A percentile compares a stretch with the other conserved stretches of the same genome.
Evolutionary conservation across 2,329 filamentous ascomycete species (phyloP).

Genomic region (Exophiala mesophila): DNA sequence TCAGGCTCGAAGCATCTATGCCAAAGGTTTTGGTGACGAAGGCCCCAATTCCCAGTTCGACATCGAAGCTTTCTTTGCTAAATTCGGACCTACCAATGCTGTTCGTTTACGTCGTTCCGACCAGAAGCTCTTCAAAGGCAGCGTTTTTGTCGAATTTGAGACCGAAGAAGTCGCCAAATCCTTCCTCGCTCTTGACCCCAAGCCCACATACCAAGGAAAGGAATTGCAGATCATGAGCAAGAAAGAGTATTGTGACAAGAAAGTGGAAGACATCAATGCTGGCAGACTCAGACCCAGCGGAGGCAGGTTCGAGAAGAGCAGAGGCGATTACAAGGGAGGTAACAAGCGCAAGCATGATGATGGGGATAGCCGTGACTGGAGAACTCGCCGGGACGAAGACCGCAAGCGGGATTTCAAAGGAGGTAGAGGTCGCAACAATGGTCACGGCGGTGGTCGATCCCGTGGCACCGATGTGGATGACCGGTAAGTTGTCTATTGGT

Average conservation of each 20-base stretch:
- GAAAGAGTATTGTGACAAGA: slow-evolving; percentile 77
- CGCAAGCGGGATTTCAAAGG: slow-evolving; percentile 39
- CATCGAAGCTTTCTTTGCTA: slow-evolving; percentile 84
- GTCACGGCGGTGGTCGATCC: slow-evolving; percentile 30
- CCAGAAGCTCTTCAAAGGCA: slow-evolving; percentile 81
- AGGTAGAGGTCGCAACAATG: slow-evolving; percentile 29
- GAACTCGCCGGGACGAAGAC: slow-evolving; percentile 41
- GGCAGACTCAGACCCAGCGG: slow-evolving; percentile 61
- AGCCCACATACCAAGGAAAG: slow-evolving; percentile 77
- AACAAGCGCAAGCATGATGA: slow-evolving; percentile 28
- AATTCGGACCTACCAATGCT: slow-evolving; percentile 71
- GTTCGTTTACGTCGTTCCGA: slow-evolving; percentile 80
- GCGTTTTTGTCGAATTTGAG: slow-evolving; percentile 89
- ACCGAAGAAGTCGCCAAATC: slow-evolving; percentile 71
- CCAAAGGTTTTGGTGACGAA: slow-evolving; percentile 89
- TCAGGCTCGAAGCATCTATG: slow-evolving; percentile 76
- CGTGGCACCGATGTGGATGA: slow-evolving; percentile 37
- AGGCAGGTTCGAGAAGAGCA: slow-evolving; percentile 43
- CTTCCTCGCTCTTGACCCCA: slow-evolving; percentile 74
- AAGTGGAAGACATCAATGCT: slow-evolving; percentile 64
- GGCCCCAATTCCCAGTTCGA: slow-evolving; percentile 82
- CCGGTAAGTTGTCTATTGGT: slow-evolving; percentile 32
- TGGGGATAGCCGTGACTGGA: slow-evolving; percentile 38
- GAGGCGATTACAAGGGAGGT: slow-evolving; percentile 30
- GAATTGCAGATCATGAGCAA: slow-evolving; percentile 82